Base-by-base conservation (phyloP, 768 basidiomycete genomes). In the Tricholoma furcatifolium region DNA sequence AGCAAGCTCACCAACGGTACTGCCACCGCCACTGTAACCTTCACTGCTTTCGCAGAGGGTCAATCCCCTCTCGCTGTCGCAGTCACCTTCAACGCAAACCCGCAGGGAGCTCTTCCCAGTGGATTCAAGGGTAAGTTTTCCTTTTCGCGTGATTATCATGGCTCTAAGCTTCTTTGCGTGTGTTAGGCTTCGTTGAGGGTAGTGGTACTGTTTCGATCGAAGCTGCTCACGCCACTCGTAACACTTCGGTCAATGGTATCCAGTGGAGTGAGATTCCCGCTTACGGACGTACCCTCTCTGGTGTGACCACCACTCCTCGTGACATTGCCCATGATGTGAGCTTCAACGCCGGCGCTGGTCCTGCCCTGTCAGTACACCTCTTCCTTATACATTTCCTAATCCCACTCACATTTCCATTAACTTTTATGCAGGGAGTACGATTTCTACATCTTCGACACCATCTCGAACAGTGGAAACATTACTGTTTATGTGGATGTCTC, bases 181-280 rank as follows among this genome's bases (percentile, higher is more conserved):
- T 15, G 39, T 21, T 42, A 78, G 83, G 84, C 3, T 83, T 85
- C 57, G 77, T 88, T 21, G 84, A 88, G 57, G 81, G 77, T 18
- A 75, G 80, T 40, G 84, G 85, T 11, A 80, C 76, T 17, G 72
- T 88, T 36, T 81, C 82, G 1, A 84, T 87, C 24, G 85, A 89
- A 60, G 86, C 85, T 34, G 81, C 75, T 2, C 85, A 88, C 62
- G 71, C 78, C 0, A 67, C 75, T 2, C 71, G 77, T 6, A 80
- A 76, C 58, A 72, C 62, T 8, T 56, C 78, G 5, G 80, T 81
- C 5, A 66, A 73, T 36, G 79, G 77, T 6, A 74, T 84, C 43
- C 65, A 75, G 6, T 88, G 85, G 82, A 76, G 72, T 7, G 77
- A 82, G 45, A 65, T 89, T 4, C 81, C 81, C 2, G 80, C 80